Evolutionary conservation across 2,329 filamentous ascomycete genomes (phyloP), one percentile per base, ranked within the genome.

Genomic region (Cyclaneusma minus): DNA sequence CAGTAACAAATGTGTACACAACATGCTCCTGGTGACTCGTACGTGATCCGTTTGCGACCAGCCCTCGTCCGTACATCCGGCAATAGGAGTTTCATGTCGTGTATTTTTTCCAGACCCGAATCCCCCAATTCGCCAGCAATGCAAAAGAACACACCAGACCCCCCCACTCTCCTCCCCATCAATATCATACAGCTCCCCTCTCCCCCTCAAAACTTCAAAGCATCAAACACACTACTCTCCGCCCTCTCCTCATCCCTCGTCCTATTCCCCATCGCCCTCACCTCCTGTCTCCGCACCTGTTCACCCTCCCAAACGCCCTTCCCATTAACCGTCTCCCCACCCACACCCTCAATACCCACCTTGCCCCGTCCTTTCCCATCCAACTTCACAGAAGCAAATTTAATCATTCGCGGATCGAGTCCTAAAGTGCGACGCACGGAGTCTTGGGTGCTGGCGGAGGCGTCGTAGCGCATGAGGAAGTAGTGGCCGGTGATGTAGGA

Each of bases 401-500:
- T 71, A 36, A 98, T 79, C 70, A 95, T 80, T 30, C 89, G 65
- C 21, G 89, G 87, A 56, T 98, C 89, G 39, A 92, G 62, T 26
- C 70, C 67, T 38, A 98, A 63, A 11, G 80, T 87, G 33, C 64
- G 65, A 34, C 76, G 67, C 21, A 98, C 67, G 22, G 72, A 62
- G 38, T 79, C 59, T 54, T 95, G 87, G 6, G 80, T 75, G 26
- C 60, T 52, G 6, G 73, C 58, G 32, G 74, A 78, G 30, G 77
- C 60, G 52, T 98, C 89, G 62, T 93, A 98, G 42, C 89, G 81
- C 79, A 98, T 81, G 47, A 92, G 79, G 54, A 98, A 98, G 65
- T 98, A 92, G 60, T 95, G 85, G 29, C 89, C 89, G 40, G 73
- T 68, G 37, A 69, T 69, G 64, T 95, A 78, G 39, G 72, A 73